Base-by-base conservation (phyloP, 2,329 filamentous ascomycete species). In the Emericellopsis atlantica region DNA sequence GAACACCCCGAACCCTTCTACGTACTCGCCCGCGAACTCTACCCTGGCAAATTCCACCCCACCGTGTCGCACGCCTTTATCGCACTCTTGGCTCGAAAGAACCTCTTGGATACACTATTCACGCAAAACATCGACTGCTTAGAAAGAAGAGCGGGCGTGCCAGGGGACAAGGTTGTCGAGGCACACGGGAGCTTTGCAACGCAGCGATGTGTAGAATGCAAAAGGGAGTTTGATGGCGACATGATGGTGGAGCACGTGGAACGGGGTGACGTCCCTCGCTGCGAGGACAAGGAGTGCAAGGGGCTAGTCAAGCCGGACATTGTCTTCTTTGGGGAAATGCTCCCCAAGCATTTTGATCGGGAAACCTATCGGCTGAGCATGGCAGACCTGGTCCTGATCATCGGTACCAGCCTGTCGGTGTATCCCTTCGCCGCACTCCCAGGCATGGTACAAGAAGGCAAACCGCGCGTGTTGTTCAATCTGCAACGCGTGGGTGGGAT, bases 121-220 rank as follows among this genome's bases (percentile, higher is more conserved):
- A 95, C 92, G 0, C 92, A 98, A 56, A 98, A 98, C 55, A 96
- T 98, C 49, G 92, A 98, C 64, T 95, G 88, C 53, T 72, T 98
- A 11, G 92, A 98, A 62, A 77, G 89, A 18, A 72, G 76, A 49
- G 92, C 90, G 11, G 92, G 92, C 22, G 79, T 98, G 1, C 84
- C 88, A 0, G 71, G 67, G 0, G 79, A 90, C 2, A 79, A 75
- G 59, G 89, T 98, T 39, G 72, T 98, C 26, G 90, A 96, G 61
- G 92, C 92, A 0, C 92, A 98, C 58, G 92, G 92, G 36, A 95
- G 87, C 57, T 98, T 96, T 57, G 90, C 90, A 18, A 77, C 75
- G 1, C 90, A 96, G 62, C 75, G 81, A 48, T 98, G 92, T 59
- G 89, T 96, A 51, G 87, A 95, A 21, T 98, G 92, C 68, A 79